Evolutionary conservation across 148 eudicot species (phyloP), one percentile per base, ranked within the genome.

Genomic region (Rhododendron simsii): DNA sequence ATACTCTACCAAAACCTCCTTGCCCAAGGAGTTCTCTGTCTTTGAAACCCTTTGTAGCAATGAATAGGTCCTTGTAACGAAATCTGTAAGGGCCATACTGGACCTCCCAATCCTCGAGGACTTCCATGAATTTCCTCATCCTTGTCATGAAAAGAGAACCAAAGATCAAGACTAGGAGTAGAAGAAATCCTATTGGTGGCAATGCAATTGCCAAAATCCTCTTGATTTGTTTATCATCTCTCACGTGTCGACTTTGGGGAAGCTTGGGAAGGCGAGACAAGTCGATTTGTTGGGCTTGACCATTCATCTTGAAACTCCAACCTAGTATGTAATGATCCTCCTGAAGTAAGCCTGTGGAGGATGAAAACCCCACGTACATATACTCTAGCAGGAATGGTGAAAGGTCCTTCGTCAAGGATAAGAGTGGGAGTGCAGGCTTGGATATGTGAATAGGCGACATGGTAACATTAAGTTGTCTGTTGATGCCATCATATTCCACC

Each of bases 401-500:
- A 41, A 76, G 80, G 0, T 76, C 48, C 14, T 41, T 44, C 10
- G 9, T 76, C 48, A 53, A 14, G 5, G 90, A 65, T 67, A 88
- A 48, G 65, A 86, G 85, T 11, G 88, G 81, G 63, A 15, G 59
- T 18, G 16, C 51, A 50, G 90, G 90, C 5, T 77, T 88, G 33
- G 63, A 2, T 23, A 18, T 12, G 33, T 74, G 1, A n/a, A 86
- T 23, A 0, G 84, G 90, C 39, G 88, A 85, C 8, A 88, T 18
- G n/a, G 90, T 86, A 35, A 88, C 82, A 1, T 79, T 47, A 47
- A 47, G 82, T 55, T 83, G 57, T 76, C 33, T 83, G 41, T 83
- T 71, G 5, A 26, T 23, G 7, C 84, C 88, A 80, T 83, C 69
- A 18, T 86, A 88, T 37, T 88, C 81, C 26, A 88, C 81, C 88